Evolutionary conservation across 2,329 filamentous ascomycete genomes (phyloP), one percentile per base, ranked within the genome.

Genomic region (Camptophora hylomeconis): DNA sequence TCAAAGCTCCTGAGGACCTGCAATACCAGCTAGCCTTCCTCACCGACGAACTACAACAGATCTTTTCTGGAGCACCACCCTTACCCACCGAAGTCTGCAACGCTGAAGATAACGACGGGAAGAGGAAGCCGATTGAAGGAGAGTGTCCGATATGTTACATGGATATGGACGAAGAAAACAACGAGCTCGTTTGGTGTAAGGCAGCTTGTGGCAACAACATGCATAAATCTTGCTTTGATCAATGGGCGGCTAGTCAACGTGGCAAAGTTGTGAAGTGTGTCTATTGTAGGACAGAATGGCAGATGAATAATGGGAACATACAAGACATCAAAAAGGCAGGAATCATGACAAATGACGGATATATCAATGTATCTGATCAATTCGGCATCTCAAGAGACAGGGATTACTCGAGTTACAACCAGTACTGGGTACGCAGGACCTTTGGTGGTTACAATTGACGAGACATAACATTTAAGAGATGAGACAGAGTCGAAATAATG

Each of bases 141-240:
- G 69, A 75, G 36, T 77, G 72, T 41, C 68, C 70, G 0, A 69
- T 76, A 37, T 76, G 72, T 48, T 70, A 67, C 45, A 65, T 63
- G 52, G 63, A 69, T 28, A 61, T 72, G 29, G 55, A 63, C 15
- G 46, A 58, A 1, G 22, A 31, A 13, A 56, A 56, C 7, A 53
- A 65, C 32, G 55, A 63, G 4, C 58, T 63, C 5, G 50, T 69
- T 7, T 76, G 69, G 60, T 76, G 72, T 50, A 65, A 65, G 42
- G 61, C 63, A 1, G 57, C 64, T 3, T 77, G 72, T 40, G 72
- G 71, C 11, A 73, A 75, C 48, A 75, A 75, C 41, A 52, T 74
- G n/a, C 69, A 74, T 46, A 61, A 62, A 34, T 43, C 48, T 2
- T 74, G 70, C 40, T 72, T 74, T 46, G 48, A 64, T 31, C 56